Base-by-base conservation (phyloP, 2,329 filamentous ascomycete genomes). In the Escovopsis sp. region DNA sequence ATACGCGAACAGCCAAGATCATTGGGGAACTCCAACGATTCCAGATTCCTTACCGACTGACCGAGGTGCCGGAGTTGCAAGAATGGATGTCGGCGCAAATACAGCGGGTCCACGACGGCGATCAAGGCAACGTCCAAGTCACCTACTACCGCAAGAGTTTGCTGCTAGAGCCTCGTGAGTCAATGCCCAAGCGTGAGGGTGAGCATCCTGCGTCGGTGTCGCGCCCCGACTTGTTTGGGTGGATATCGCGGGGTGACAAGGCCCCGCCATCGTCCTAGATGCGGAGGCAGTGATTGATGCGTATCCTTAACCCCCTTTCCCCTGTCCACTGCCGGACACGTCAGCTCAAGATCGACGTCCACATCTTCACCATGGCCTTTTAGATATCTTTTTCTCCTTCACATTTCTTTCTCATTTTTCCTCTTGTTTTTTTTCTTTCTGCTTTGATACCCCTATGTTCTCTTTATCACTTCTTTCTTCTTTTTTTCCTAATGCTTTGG, bases 11-110 rank as follows among this genome's bases (percentile, higher is more conserved):
- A 3, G 88, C 89, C 37, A 91, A 88, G 62, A 93, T 96, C 56
- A 94, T 98, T 53, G 84, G 85, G 48, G 89, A 96, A 53, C 74
- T 98, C 7, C 91, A 98, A 59, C 81, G 88, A 14, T 96, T 96
- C 66, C 91, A 98, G 62, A 84, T 94, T 15, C 86, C 88, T 0
- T 96, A 96, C 59, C 76, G 81, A 7, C 72, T 98, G 14, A 73
- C 74, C 2, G 82, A 91, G 55, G 69, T 96, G 4, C 77, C 84
- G 0, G 89, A 96, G 52, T 72, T 98, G 57, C 89, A 96, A 58
- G 81, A 89, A 20, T 98, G 89, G 89, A 77, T 98, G 58, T 76
- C 88, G 47, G 72, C 76, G 16, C 84, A 95, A 59, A 78, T 95
- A 39, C 67, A 76, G 37, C 77, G 81, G 25, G 84, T 95, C 37